Evolutionary conservation across 345 rosid genomes (phyloP), one percentile per base, ranked within the genome.

Genomic region (Lumnitzera racemosa): DNA sequence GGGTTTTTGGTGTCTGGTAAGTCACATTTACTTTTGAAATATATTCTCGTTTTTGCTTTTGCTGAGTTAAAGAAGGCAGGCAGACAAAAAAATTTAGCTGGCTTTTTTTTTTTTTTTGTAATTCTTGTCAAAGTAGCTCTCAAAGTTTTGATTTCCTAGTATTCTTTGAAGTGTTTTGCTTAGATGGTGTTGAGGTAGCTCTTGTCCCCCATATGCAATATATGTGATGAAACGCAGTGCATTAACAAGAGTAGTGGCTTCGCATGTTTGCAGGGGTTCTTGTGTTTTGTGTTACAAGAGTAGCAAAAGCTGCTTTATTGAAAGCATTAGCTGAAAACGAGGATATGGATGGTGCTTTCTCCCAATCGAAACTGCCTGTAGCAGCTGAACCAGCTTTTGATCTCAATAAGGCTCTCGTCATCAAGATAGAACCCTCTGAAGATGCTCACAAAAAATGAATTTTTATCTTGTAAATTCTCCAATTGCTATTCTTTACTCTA

Each of bases 261-360:
- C 11, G 61, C 50, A 52, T 61, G 13, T 63, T 27, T 75, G 85
- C 92, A 94, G 99, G 75, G 76, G 56, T 88, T 55, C 68, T 94
- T 66, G 86, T 94, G 76, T 67, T 78, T 16, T 80, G 84, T 46
- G 92, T 94, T 36, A 88, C 92, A 0, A 86, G 75, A 70, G 92
- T 90, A 1, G 99, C 99, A 10, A 82, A 80, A 72, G 63, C 85
- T 13, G 95, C 99, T 24, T 67, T 94, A 71, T 88, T 78, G 13
- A 90, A 90, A 77, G 97, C 99, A 51, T 72, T 94, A 82, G 97
- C 89, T 0, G 99, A 94, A 79, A 82, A 85, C 46, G 97, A 82
- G 56, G 85, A 76, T 27, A 46, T 84, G 5, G 90, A 73, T 51
- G 76, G 63, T 12, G 64, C 77, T 36, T 46, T 72, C 15, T 72